Percentiles rank a stretch among this genome's conserved stretches.
phyloP scores from a whole-genome alignment of 768 basidiomycete species.

The Leccinum truebloodii region DNA sequence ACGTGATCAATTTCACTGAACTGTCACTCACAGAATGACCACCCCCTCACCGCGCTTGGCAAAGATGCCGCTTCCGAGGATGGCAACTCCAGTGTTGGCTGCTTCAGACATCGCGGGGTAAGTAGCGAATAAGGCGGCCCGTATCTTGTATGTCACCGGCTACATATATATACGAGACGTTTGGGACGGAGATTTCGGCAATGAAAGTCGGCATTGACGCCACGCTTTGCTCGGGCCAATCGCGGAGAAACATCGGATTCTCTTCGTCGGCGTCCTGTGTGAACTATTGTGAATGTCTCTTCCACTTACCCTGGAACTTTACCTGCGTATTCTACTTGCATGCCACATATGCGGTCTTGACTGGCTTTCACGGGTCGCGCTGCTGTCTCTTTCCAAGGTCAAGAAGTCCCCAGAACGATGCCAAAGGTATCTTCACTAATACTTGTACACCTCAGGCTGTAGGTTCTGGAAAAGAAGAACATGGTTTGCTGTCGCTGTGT shows the following conservation, averaged over 20 bases:
- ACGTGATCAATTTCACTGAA: not conserved
- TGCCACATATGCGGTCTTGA: too few species aligned
- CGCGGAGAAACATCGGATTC: constrained; percentile 3
- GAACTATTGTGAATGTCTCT: too few species aligned
- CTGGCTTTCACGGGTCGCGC: too few species aligned
- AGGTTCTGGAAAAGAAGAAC: too few species aligned
- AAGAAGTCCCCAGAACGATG: too few species aligned
- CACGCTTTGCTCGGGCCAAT: not conserved
- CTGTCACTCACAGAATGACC: not conserved
- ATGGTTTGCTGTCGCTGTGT: too few species aligned
- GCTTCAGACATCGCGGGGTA: constrained; percentile 38
- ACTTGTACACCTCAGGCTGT: too few species aligned
- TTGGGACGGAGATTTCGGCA: not conserved
- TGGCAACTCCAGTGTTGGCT: constrained; percentile 57
- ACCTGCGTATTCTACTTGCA: not conserved
- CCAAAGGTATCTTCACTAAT: too few species aligned
- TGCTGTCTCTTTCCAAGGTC: too few species aligned
- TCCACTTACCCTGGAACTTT: not conserved
- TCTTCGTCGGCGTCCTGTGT: not conserved
- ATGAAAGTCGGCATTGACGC: too few species aligned
- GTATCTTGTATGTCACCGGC: not conserved
- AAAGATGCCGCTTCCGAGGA: constrained; percentile 82
- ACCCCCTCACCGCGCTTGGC: constrained; percentile 61
- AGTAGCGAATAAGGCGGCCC: not conserved
- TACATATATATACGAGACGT: not conserved